Base-by-base conservation (phyloP, 1,139 yeast genomes). In the Pichia sp. region DNA sequence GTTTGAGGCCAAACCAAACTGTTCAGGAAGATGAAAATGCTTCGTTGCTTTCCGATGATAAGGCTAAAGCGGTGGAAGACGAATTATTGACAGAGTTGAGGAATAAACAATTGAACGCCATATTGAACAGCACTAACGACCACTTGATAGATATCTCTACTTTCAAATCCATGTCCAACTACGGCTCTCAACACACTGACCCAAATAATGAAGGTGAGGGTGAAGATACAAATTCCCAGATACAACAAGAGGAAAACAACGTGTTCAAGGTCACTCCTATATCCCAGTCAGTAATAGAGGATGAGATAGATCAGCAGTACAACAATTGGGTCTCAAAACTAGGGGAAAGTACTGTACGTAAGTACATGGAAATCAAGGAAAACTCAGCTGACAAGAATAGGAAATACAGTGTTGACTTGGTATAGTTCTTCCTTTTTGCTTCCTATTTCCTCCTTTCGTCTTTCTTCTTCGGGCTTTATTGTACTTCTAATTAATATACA, bases 81-180 rank as follows among this genome's bases (percentile, higher is more conserved):
- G 65, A 63, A 40, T 55, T 63, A n/a, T 52, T 58, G 9, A 52
- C 56, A 29, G 69, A 67, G 52, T 56, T 59, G 12, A 58, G 71
- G 43, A 65, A 67, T 46, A 64, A 61, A 46, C 69, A 67, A 48
- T 55, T 67, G 48, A 64, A 65, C 50, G 61, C 61, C 41, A 67
- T 67, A 31, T 57, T 68, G 14, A 66, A 66, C 48, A 61, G 68
- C 14, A 67, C 71, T 6, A 66, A 67, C 53, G 72, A 68, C 24
- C 64, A 67, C 49, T 51, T 67, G 24, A 61, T 66, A n/a, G 69
- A 66, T 53, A 55, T 65, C 30, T 17, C 54, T 7, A 52, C 49
- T 7, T 42, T 56, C 20, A 54, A 56, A 49, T 49, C 62, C 12
- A 45, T 53, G 52, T 43, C 56, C 4, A 50, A 44, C 16, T 49